Evolutionary conservation across 2,329 filamentous ascomycete species (phyloP).

Genomic region (Verticillium klebahnii): DNA sequence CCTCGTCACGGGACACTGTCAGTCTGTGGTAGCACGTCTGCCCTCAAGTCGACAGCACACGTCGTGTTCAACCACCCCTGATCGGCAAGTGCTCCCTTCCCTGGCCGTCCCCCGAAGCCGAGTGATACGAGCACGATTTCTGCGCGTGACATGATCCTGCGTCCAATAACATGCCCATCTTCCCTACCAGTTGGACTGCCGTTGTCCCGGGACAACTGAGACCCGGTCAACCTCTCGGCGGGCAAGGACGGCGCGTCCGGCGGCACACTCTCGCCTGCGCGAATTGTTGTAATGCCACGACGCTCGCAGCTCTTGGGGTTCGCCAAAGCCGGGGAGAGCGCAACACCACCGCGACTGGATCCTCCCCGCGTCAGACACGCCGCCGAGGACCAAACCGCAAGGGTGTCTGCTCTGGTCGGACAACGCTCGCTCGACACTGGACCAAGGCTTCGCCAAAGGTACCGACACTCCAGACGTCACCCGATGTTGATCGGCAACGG

Average conservation of each 20-base stretch:
- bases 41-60: neutral
- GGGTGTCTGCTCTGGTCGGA: no score
- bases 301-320: neutral
- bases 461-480: neutral
- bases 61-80: neutral
- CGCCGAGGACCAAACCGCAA: no score
- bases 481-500: no score
- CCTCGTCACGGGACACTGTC: neutral
- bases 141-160: neutral
- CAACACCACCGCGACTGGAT: neutral
- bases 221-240: neutral
- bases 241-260: neutral
- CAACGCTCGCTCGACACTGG: neutral
- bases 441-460: neutral
- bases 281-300: conserved; percentile 3
- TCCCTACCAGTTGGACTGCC: neutral
- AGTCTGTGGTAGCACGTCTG: neutral
- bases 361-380: no score
- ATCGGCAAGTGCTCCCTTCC: neutral
- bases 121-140: neutral
- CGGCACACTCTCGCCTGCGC: neutral
- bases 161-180: neutral
- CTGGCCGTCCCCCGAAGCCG: neutral
- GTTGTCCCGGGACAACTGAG: neutral
- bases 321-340: neutral